Conservation (phyloP, 257 asterid genomes). For the Oldenlandia corymbosa region DNA sequence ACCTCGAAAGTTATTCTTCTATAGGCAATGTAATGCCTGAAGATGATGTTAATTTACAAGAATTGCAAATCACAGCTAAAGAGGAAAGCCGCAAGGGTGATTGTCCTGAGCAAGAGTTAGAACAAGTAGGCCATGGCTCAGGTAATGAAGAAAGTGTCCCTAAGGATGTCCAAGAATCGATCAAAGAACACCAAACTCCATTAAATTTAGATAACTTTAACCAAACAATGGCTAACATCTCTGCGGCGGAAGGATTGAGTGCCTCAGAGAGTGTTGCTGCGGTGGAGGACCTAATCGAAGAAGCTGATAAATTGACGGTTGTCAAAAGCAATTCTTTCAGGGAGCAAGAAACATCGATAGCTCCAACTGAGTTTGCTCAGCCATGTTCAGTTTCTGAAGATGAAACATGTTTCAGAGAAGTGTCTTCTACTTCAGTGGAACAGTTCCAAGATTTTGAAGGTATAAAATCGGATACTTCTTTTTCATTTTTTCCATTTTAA, state of each 20-base stretch:
- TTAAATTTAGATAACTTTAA: constrained; percentile 11
- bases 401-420: constrained; percentile 12
- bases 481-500: not conserved
- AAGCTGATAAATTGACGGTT: constrained; percentile 1
- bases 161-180: not conserved
- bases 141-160: constrained; percentile 12
- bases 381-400: constrained; percentile 14
- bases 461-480: constrained; percentile 11
- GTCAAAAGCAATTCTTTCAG: constrained; percentile 1
- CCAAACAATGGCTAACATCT: constrained; percentile 15
- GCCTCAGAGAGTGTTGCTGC: constrained; percentile 12
- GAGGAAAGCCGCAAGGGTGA: constrained; percentile 13
- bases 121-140: not conserved
- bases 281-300: constrained; percentile 17
- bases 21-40: constrained; percentile 19
- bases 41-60: constrained; percentile 25
- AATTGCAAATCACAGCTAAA: constrained; percentile 12
- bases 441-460: constrained; percentile 39
- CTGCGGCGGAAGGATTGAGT: constrained; percentile 6
- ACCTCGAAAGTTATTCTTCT: constrained; percentile 36
- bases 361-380: constrained; percentile 14
- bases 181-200: constrained; percentile 5
- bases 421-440: constrained; percentile 7
- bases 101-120: constrained; percentile 17
- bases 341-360: constrained; percentile 15